A percentile compares a stretch with the other conserved stretches of the same genome.
phyloP scores from a whole-genome alignment of 148 eudicot genomes.

The Persicaria maculosa region DNA sequence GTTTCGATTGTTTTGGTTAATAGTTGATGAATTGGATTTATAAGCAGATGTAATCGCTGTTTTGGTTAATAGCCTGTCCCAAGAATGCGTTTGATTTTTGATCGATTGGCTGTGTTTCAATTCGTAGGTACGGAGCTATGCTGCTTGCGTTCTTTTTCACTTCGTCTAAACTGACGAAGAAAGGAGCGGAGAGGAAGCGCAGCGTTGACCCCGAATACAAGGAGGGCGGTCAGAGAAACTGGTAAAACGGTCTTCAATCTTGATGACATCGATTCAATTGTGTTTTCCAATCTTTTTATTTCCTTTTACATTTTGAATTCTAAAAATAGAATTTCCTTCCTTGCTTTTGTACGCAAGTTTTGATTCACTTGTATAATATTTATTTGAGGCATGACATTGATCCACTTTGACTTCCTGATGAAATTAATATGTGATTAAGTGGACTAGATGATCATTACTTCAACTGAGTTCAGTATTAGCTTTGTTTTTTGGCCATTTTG shows the following conservation, averaged over 20 bases:
- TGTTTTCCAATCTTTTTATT: background rate
- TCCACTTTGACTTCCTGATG: background rate
- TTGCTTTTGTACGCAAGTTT: background rate
- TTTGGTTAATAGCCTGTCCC: too few species aligned
- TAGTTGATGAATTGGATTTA: constrained; percentile 1
- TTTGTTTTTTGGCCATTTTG: background rate
- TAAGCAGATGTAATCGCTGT: background rate
- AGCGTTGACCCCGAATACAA: constrained; percentile 72
- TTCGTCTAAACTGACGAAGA: constrained; percentile 74
- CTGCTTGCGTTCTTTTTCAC: constrained; percentile 74
- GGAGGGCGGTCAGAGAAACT: constrained; percentile 94
- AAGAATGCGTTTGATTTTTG: background rate
- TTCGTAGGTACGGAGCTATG: constrained; percentile 65
- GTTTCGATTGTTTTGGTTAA: constrained; percentile 1
- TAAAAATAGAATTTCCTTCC: background rate
- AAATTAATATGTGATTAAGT: background rate
- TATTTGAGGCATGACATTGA: too few species aligned
- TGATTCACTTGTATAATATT: background rate
- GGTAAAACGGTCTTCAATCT: constrained; percentile 32
- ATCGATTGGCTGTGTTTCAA: background rate
- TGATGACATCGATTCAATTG: background rate
- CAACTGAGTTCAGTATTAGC: background rate
- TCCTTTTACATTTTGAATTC: background rate
- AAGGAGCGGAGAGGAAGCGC: constrained; percentile 72
- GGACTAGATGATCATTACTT: background rate